Evolutionary conservation across 2,329 filamentous ascomycete genomes (phyloP), one percentile per base, ranked within the genome.

Genomic region (Neopestalotiopsis sp.): DNA sequence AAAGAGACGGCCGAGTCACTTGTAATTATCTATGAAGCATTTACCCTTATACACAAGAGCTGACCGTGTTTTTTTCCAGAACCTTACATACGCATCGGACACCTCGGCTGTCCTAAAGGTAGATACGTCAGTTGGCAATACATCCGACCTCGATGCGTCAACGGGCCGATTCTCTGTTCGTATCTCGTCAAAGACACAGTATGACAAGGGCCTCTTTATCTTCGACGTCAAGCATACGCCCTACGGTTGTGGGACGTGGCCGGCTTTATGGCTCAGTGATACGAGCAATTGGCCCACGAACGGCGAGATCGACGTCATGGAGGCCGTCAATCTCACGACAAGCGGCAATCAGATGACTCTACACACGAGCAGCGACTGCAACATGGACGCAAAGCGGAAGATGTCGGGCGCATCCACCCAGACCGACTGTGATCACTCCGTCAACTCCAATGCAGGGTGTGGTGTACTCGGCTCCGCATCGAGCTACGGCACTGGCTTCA

Each of bases 171-270:
- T 88, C 78, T 91, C 89, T 0, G 89, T 91, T 13, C 88, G 90
- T 13, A 80, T 91, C 68, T 84, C 88, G 70, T 91, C 89, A 45
- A 90, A 88, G 74, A 81, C 78, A 59, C 86, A 86, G 59, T 92
- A 91, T 78, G 78, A 89, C 74, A 79, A 76, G 17, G 90, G 90
- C 0, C 85, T 92, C n/a, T 92, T 91, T 79, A 81, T 92, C 73
- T 92, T 92, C 74, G 89, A 92, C 74, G 82, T 92, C 71, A 83
- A 86, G 70, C 90, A 91, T 78, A 87, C 87, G 0, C 90, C 90
- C 0, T 87, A 84, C 73, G 90, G 89, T 56, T 92, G 90, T 74
- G 89, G 84, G 3, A 89, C 86, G 28, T 92, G 88, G 90, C 88
- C 89, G 2, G 86, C 91, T 0, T 83, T 93, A 10, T 92, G 91